Evolutionary conservation across 2,329 filamentous ascomycete species (phyloP).

Genomic region (Trichoderma koningiopsis): DNA sequence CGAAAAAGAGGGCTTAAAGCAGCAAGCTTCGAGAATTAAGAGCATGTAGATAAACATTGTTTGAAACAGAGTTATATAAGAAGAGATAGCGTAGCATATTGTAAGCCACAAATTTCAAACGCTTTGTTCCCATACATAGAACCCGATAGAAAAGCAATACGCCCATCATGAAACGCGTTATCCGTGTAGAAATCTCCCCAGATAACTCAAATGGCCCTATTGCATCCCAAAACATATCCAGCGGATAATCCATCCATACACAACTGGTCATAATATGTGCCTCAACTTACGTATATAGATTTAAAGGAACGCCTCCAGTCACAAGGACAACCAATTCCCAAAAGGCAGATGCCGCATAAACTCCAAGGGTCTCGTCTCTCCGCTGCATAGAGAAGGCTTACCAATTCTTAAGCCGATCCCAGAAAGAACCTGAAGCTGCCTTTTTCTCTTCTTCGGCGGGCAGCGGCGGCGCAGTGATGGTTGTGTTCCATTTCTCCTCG

Average conservation of each 20-base stretch:
- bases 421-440: slow-evolving; percentile 44
- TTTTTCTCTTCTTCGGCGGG: slow-evolving; percentile 36
- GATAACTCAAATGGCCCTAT: background rate
- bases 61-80: background rate
- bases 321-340: background rate
- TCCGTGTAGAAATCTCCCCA: background rate
- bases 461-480: slow-evolving; percentile 49
- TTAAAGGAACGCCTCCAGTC: background rate
- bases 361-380: background rate
- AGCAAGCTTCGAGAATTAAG: background rate
- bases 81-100: background rate
- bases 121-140: background rate
- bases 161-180: background rate
- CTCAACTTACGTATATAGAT: background rate
- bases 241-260: background rate
- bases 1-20: background rate
- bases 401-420: slow-evolving; percentile 42
- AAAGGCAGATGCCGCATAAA: slow-evolving; percentile 14
- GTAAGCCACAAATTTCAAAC: background rate
- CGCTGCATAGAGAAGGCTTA: background rate
- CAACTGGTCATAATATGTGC: background rate
- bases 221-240: background rate
- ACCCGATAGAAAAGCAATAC: background rate
- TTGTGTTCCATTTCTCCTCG: slow-evolving; percentile 71
- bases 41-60: background rate